Base-by-base conservation (phyloP, 148 eudicot genomes). In the Drosera capensis region DNA sequence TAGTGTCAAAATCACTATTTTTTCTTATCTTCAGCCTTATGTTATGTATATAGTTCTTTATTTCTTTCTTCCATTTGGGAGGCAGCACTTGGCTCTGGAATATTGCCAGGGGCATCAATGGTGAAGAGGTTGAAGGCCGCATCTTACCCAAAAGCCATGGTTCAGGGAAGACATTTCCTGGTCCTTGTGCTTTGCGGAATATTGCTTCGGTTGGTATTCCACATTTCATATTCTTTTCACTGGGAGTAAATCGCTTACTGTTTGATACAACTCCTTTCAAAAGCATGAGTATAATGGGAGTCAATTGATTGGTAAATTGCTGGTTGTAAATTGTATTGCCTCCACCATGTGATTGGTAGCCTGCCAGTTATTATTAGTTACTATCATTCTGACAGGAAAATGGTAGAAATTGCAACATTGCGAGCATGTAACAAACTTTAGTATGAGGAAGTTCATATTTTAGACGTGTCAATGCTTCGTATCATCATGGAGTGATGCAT, bases 61-160 rank as follows among this genome's bases (percentile, higher is more conserved):
- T 26, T 64, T 15, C 35, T 34, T 35, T 21, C 18, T 44, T 19
- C 55, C 16, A 57, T 48, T 29, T 52, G 53, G 24, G 26, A 29
- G 40, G 17, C 69, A 87, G 96, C 49, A 74, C 94, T 45, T 87
- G 94, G 96, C 66, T 87, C 57, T 87, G 96, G 96, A 87, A 83
- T 63, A 72, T 66, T 65, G 90, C 94, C 20, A 66, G 94, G 57
- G 96, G 96, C 38, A 65, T 87, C 53, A 72, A 70, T 48, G 90
- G 94, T 38, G 96, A 87, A 46, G 86, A 77, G 64, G 96, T 87
- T 44, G 58, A 79, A 71, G 85, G 86, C 40, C 96, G 94, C 29
- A 63, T 80, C 49, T 75, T 87, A 68, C 77, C 96, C 20, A 78
- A 87, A 45, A 79, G 94, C 63, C 96, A 87, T 75, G 94, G 96